These are phyloP conservation scores for Turritis glabra DNA, from an alignment of 345 rosid species.

Conservation along the genomic window DNA sequence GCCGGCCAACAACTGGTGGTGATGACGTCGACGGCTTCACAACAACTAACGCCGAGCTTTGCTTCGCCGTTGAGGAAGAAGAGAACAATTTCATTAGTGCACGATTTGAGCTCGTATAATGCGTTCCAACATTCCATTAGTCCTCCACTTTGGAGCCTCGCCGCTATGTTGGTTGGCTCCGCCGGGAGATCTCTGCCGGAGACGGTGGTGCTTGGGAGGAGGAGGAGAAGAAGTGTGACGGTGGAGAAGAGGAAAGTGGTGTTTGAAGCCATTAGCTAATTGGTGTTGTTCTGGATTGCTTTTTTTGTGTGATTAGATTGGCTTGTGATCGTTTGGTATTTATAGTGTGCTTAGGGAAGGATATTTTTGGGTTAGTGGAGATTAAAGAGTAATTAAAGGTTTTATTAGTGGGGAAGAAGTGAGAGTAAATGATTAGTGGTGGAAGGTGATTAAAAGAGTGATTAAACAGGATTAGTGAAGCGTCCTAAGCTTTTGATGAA, in stretches of 20 bases:
- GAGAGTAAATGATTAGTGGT: slow-evolving; percentile 17
- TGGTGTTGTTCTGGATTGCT: neutral
- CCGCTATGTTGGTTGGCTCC: slow-evolving; percentile 32
- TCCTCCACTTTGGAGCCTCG: slow-evolving; percentile 48
- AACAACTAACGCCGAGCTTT: slow-evolving; percentile 57
- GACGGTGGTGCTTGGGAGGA: slow-evolving; percentile 15
- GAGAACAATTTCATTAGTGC: slow-evolving; percentile 66
- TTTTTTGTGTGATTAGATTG: slow-evolving; percentile 3
- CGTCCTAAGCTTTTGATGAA: neutral
- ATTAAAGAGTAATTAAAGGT: slow-evolving; percentile 3
- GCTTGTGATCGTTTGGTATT: neutral
- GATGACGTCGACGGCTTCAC: slow-evolving; percentile 56
- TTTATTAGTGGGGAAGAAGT: slow-evolving; percentile 12
- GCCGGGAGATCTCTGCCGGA: slow-evolving; percentile 28
- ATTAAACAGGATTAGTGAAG: slow-evolving; percentile 16
- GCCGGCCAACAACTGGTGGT: slow-evolving; percentile 78
- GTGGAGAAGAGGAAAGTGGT: slow-evolving; percentile 24
- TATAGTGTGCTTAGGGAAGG: slow-evolving; percentile 1
- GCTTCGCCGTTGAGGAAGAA: slow-evolving; percentile 68
- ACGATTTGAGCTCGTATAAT: slow-evolving; percentile 59
- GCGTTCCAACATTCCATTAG: slow-evolving; percentile 70
- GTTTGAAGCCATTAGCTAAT: slow-evolving; percentile 20
- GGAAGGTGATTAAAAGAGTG: slow-evolving; percentile 10
- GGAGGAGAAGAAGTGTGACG: slow-evolving; percentile 10
- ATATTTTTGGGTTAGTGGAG: neutral